Conservation (phyloP, 257 asterid genomes). For the Asclepias syriaca region DNA sequence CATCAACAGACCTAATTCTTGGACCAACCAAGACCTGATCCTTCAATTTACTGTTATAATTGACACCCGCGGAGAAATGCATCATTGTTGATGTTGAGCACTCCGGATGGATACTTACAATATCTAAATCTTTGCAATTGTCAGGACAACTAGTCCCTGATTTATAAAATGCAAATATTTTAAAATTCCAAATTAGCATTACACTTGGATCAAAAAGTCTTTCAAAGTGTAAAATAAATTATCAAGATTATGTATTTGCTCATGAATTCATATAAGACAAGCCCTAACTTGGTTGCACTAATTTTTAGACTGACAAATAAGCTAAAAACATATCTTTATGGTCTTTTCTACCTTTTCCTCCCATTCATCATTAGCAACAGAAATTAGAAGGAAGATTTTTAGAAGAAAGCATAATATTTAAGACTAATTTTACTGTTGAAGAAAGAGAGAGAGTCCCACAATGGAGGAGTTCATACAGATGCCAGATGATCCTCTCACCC, state of each 20-base stretch:
- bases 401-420: not conserved
- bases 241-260: not conserved
- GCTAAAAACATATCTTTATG: not conserved
- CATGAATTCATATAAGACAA: conserved; percentile 1
- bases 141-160: conserved; percentile 22
- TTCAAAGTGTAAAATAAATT: not conserved
- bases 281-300: not conserved
- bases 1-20: conserved; percentile 27
- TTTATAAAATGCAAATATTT: not conserved
- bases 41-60: conserved; percentile 25
- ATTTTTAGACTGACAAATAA: not conserved
- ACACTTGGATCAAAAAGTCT: not conserved
- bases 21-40: conserved; percentile 22
- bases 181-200: not conserved
- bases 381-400: not conserved
- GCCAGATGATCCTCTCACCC: conserved; percentile 4
- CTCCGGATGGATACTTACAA: conserved; percentile 30
- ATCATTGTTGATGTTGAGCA: conserved; percentile 16
- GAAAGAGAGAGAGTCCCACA: conserved; percentile 9
- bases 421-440: not conserved
- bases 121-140: conserved; percentile 34
- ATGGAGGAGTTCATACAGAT: conserved; percentile 7
- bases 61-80: conserved; percentile 19
- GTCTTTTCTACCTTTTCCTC: not conserved
- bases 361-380: not conserved